phyloP scores from a whole-genome alignment of 2,329 filamentous ascomycete genomes.

The Cordyceps cicadae region DNA sequence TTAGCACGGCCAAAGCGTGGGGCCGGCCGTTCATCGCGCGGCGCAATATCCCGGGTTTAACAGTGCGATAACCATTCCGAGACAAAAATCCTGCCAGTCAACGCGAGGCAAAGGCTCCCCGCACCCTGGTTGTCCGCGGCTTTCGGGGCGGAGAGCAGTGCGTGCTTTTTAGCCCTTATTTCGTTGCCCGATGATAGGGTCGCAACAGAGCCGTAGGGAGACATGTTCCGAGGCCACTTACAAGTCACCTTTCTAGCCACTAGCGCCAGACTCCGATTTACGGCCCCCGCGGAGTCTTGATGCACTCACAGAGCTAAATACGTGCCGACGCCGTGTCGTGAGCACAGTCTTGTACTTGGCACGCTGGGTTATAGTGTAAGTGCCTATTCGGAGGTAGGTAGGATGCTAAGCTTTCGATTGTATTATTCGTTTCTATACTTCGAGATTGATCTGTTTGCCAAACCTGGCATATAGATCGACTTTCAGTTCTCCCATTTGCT shows the following conservation, averaged over 20 bases:
- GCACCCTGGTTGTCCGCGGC: background rate
- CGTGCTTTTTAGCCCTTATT: background rate
- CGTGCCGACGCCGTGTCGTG: background rate
- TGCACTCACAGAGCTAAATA: background rate
- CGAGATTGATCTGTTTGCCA: conserved; percentile 92
- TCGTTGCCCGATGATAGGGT: background rate
- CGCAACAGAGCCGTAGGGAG: background rate
- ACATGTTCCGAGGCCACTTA: background rate
- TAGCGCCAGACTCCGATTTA: background rate
- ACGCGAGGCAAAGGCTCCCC: background rate
- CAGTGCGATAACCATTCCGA: background rate
- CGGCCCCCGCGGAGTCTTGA: background rate
- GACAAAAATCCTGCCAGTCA: background rate
- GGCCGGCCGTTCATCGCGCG: background rate
- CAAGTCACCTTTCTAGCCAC: background rate
- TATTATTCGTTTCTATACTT: conserved; percentile 30
- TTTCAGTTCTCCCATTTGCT: conserved; percentile 86
- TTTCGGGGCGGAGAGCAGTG: background rate
- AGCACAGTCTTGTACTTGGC: background rate
- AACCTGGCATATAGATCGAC: conserved; percentile 90
- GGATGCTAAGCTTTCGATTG: background rate
- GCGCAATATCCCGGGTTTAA: background rate
- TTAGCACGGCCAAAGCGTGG: background rate
- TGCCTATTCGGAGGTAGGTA: background rate
- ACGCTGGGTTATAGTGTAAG: background rate